These are phyloP conservation scores for Saccharomycopsis capsularis DNA, from an alignment of 805 yeast species.

Conservation along the genomic window DNA sequence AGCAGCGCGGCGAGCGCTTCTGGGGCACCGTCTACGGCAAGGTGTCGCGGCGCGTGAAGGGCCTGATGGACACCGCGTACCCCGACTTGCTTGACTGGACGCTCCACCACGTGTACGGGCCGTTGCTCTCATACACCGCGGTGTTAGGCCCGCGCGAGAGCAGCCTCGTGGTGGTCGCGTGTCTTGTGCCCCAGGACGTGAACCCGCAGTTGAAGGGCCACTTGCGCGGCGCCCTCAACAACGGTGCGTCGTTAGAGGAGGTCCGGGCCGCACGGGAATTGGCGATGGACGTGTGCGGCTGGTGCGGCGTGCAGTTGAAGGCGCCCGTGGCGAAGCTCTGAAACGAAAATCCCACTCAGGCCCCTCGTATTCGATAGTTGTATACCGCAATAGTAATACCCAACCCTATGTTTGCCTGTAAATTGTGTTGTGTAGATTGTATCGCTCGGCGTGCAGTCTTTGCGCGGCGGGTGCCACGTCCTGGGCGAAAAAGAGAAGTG, in stretches of 20 bases:
- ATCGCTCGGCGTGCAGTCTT: too few relatives aligned
- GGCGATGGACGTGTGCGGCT: slow-evolving; percentile 56
- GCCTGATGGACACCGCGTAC: slow-evolving; percentile 65
- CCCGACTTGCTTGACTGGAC: slow-evolving; percentile 81
- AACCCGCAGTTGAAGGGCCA: slow-evolving; percentile 92
- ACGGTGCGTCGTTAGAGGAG: slow-evolving; percentile 63
- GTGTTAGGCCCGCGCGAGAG: slow-evolving; percentile 64
- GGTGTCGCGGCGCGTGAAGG: slow-evolving; percentile 57
- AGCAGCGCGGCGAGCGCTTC: slow-evolving; percentile 49
- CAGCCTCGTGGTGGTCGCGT: slow-evolving; percentile 66
- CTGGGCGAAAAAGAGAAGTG: too few relatives aligned
- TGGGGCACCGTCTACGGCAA: slow-evolving; percentile 76
- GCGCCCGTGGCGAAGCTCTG: slow-evolving; percentile 48
- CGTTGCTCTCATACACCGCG: slow-evolving; percentile 62
- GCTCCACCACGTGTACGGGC: slow-evolving; percentile 66
- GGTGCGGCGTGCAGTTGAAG: slow-evolving; percentile 69
- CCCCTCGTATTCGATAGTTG: too few relatives aligned
- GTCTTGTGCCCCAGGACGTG: slow-evolving; percentile 87
- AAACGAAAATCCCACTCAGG: too few relatives aligned
- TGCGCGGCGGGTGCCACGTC: too few relatives aligned
- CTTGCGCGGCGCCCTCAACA: slow-evolving; percentile 74
- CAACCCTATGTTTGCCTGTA: too few relatives aligned
- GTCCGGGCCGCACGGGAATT: slow-evolving; percentile 52
- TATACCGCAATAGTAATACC: too few relatives aligned
- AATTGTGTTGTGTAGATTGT: too few relatives aligned